Evolutionary conservation across 2,329 filamentous ascomycete species (phyloP).

Genomic region (Cercospora sp.): DNA sequence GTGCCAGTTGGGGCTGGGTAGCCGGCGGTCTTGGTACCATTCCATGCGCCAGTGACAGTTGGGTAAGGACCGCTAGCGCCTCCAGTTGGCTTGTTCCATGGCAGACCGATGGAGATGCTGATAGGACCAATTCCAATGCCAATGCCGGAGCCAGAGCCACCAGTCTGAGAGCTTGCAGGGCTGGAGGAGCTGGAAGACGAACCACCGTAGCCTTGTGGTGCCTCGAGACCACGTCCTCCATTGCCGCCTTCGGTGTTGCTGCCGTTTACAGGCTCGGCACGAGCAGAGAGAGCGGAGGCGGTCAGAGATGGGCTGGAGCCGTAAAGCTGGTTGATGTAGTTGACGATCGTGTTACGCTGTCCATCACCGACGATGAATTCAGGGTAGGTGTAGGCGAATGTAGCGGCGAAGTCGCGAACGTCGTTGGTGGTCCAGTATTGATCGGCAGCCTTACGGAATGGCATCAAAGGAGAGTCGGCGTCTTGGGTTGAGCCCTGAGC

Average conservation of each 20-base stretch:
- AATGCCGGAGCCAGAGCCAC: conserved; percentile 7
- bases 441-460: conserved; percentile 62
- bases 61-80: conserved; percentile 8
- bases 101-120: conserved; percentile 16
- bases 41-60: conserved; percentile 14
- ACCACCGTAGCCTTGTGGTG: not conserved
- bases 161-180: not conserved
- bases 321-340: conserved; percentile 57
- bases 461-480: conserved; percentile 40
- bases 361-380: conserved; percentile 56
- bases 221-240: not conserved
- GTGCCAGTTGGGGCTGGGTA: conserved; percentile 8
- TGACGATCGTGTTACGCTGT: conserved; percentile 52
- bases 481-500: conserved; percentile 50
- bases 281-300: conserved; percentile 16
- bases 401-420: conserved; percentile 61
- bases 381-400: conserved; percentile 73
- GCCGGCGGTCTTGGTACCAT: conserved; percentile 11
- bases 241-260: not conserved
- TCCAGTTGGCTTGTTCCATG: conserved; percentile 11
- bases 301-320: conserved; percentile 39
- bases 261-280: conserved; percentile 8
- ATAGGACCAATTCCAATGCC: conserved; percentile 17
- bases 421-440: conserved; percentile 68
- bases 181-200: conserved; percentile 11